A percentile compares a stretch with the other conserved stretches of the same genome.
Conservation (phyloP, 345 rosid genomes). For the Anastatica hierochuntica region DNA sequence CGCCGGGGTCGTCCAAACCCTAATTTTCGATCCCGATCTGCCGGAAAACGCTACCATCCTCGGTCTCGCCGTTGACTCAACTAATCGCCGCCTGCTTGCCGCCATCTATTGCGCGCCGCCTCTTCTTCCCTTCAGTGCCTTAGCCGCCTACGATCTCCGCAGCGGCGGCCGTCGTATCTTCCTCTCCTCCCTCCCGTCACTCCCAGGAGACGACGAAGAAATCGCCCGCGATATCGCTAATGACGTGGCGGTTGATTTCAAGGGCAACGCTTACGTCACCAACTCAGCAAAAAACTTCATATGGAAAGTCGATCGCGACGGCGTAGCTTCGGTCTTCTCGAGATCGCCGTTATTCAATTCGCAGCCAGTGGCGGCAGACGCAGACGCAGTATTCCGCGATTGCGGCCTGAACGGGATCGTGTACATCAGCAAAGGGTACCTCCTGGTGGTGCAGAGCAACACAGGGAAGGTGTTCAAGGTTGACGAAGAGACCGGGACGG, state of each 20-base stretch:
- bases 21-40: slow-evolving; percentile 46
- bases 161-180: slow-evolving; percentile 28
- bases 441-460: slow-evolving; percentile 68
- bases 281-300: slow-evolving; percentile 72
- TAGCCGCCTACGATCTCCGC: slow-evolving; percentile 77
- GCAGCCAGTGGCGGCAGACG: slow-evolving; percentile 34
- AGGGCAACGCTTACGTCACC: slow-evolving; percentile 79
- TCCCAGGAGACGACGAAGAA: slow-evolving; percentile 12
- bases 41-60: slow-evolving; percentile 51
- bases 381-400: slow-evolving; percentile 26
- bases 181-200: slow-evolving; percentile 24
- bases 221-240: slow-evolving; percentile 36
- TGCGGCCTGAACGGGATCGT: slow-evolving; percentile 70
- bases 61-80: slow-evolving; percentile 52
- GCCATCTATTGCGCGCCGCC: slow-evolving; percentile 33
- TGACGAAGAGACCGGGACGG: slow-evolving; percentile 55
- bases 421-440: slow-evolving; percentile 68
- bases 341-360: slow-evolving; percentile 40
- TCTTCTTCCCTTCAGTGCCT: slow-evolving; percentile 67
- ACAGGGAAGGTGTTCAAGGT: slow-evolving; percentile 86
- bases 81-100: slow-evolving; percentile 60
- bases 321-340: slow-evolving; percentile 63
- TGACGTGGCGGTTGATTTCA: slow-evolving; percentile 63
- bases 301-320: slow-evolving; percentile 64
- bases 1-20: slow-evolving; percentile 53